Evolutionary conservation across 2,329 filamentous ascomycete species (phyloP).

Genomic region (Colletotrichum theobromicola): DNA sequence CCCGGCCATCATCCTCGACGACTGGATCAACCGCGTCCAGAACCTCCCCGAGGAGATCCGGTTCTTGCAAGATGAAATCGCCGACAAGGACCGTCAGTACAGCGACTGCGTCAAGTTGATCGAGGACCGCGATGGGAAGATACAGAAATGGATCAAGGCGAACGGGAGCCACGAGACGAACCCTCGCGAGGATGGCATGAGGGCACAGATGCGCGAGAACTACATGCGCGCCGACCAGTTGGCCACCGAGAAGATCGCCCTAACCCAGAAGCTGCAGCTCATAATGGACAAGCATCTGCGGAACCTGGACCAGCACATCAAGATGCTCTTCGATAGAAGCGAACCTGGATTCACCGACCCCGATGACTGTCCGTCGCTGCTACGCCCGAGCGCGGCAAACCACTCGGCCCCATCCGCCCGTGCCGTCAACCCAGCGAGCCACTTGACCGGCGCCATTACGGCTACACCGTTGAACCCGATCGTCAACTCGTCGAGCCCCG

Average conservation of each 20-base stretch:
- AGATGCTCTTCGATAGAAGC: conserved; percentile 63
- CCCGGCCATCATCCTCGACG: conserved; percentile 75
- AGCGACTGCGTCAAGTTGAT: conserved; percentile 72
- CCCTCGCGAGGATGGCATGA: conserved; percentile 75
- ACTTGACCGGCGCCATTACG: conserved; percentile 33
- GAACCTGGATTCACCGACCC: conserved; percentile 68
- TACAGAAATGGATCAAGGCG: conserved; percentile 82
- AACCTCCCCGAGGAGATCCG: conserved; percentile 84
- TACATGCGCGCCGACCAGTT: conserved; percentile 73
- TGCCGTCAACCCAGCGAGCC: conserved; percentile 48
- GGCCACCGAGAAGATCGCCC: conserved; percentile 75
- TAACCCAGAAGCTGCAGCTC: conserved; percentile 68
- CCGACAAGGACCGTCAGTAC: conserved; percentile 78
- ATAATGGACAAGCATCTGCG: conserved; percentile 67
- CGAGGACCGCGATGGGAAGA: conserved; percentile 72
- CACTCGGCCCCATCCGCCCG: conserved; percentile 44
- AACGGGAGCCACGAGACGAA: conserved; percentile 77
- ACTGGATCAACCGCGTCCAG: conserved; percentile 76
- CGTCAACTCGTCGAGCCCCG: conserved; percentile 45
- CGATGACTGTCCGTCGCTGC: conserved; percentile 66
- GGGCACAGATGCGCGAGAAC: conserved; percentile 69
- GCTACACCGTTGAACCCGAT: conserved; percentile 39
- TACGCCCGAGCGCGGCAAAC: conserved; percentile 64
- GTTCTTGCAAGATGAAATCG: conserved; percentile 83
- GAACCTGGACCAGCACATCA: conserved; percentile 68